Conservation (phyloP, 371 early-diverging fungal genomes). For the Apophysomyces ossiformis region DNA sequence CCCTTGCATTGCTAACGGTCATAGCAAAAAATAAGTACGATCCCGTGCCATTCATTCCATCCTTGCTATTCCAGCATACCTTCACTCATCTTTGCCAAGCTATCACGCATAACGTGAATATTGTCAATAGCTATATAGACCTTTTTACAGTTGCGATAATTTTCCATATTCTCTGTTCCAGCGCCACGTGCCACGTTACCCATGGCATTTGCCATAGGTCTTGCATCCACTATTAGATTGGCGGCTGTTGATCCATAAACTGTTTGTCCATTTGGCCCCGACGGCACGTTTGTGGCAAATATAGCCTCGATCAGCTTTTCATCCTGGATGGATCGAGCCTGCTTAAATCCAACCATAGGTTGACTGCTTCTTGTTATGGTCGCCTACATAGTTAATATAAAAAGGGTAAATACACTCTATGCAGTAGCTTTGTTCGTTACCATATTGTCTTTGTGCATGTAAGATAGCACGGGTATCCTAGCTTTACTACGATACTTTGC, state of each 20-base stretch:
- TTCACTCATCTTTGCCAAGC: slow-evolving; percentile 81
- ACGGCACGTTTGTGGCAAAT: slow-evolving; percentile 65
- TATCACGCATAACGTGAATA: slow-evolving; percentile 96
- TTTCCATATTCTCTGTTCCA: slow-evolving; percentile 92
- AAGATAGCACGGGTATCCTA: slow-evolving; percentile 89
- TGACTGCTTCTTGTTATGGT: slow-evolving; percentile 94
- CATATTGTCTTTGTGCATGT: slow-evolving; percentile 81
- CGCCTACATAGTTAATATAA: slow-evolving; percentile 46
- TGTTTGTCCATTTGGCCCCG: slow-evolving; percentile 44
- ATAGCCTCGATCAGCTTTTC: slow-evolving; percentile 95
- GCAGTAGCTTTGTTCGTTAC: slow-evolving; percentile 31
- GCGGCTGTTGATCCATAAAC: slow-evolving; percentile 57
- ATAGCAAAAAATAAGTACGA: too few species aligned
- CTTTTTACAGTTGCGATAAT: slow-evolving; percentile 88
- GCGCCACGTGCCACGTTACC: slow-evolving; percentile 94
- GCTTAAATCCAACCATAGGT: slow-evolving; percentile 93
- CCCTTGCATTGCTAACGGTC: slow-evolving; percentile 53
- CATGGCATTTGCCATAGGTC: slow-evolving; percentile 93
- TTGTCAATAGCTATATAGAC: slow-evolving; percentile 94
- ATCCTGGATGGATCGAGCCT: slow-evolving; percentile 94
- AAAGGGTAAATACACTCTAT: neutral
- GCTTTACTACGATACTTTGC: slow-evolving; percentile 90
- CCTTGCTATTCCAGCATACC: slow-evolving; percentile 55
- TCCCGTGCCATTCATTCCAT: too few species aligned
- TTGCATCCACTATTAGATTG: slow-evolving; percentile 93